A percentile compares a stretch with the other conserved stretches of the same genome.
Conservation (phyloP, 768 basidiomycete species). For the Suillus discolor region DNA sequence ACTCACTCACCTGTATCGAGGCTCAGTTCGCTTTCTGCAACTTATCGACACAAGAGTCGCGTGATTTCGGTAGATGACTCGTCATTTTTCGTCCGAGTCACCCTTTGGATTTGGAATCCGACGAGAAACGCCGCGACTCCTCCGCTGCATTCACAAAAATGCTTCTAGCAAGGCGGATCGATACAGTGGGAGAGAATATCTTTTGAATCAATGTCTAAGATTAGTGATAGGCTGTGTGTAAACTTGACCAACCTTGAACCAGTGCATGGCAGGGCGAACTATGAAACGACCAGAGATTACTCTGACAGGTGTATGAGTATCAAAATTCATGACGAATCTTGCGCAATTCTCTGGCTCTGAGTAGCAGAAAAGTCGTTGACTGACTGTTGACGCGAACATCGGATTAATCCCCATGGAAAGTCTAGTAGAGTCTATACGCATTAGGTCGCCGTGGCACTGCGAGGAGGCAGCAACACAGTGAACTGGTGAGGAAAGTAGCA, state of each 20-base stretch:
- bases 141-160: constrained; percentile 96
- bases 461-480: too few relatives aligned
- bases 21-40: constrained; percentile 94
- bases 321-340: constrained; percentile 42
- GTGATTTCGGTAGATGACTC: constrained; percentile 93
- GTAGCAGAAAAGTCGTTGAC: not conserved
- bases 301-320: constrained; percentile 82
- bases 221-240: constrained; percentile 75
- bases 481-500: too few relatives aligned
- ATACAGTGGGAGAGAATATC: constrained; percentile 83
- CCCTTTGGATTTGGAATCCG: constrained; percentile 42
- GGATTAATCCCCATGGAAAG: too few relatives aligned
- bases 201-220: constrained; percentile 70
- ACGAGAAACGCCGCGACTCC: constrained; percentile 65
- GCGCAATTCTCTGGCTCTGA: not conserved
- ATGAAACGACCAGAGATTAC: constrained; percentile 19
- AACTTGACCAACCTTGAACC: constrained; percentile 60
- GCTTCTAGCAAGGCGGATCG: constrained; percentile 67
- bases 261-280: constrained; percentile 20
- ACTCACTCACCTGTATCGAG: constrained; percentile 80
- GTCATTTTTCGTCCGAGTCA: constrained; percentile 62
- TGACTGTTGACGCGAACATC: not conserved
- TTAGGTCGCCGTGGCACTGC: too few relatives aligned
- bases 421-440: too few relatives aligned
- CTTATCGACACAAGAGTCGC: constrained; percentile 98